phyloP scores from a whole-genome alignment of 257 asterid genomes.

The Striga asiatica region DNA sequence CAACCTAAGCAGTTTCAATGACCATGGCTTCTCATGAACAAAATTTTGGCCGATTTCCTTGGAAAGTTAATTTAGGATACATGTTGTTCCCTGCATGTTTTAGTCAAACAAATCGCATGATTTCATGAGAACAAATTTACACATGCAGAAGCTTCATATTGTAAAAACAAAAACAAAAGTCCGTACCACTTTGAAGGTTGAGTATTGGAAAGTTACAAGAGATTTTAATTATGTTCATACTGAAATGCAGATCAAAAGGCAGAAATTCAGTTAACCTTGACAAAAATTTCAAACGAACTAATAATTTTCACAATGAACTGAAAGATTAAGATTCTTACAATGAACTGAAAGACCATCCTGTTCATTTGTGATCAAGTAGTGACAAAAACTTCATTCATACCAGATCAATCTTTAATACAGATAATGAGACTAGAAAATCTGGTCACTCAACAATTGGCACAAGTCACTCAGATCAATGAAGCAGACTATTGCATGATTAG shows the following conservation, averaged over 20 bases:
- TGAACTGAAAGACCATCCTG: not conserved
- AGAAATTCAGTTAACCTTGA: not conserved
- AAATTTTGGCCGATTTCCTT: not conserved
- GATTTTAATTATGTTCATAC: not conserved
- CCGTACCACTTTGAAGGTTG: not conserved
- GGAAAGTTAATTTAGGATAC: not conserved
- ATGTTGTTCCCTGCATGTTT: not conserved
- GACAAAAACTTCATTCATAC: not conserved
- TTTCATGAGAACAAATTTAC: not conserved
- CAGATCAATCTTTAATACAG: not conserved
- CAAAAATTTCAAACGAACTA: not conserved
- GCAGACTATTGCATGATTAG: no score
- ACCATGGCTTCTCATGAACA: not conserved
- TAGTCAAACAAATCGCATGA: not conserved
- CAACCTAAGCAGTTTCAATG: not conserved
- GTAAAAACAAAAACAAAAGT: no score
- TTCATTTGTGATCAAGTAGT: not conserved
- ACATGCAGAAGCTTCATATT: not conserved
- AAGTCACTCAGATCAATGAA: slow-evolving; percentile 3
- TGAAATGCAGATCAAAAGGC: not conserved
- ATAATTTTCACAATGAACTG: not conserved
- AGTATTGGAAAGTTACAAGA: not conserved
- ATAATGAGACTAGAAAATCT: no score
- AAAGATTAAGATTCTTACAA: not conserved
- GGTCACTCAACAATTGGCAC: not conserved